Evolutionary conservation across 176 grass and related monocot species (phyloP), one percentile per base, ranked within the genome.

Genomic region (Melocanna baccifera): DNA sequence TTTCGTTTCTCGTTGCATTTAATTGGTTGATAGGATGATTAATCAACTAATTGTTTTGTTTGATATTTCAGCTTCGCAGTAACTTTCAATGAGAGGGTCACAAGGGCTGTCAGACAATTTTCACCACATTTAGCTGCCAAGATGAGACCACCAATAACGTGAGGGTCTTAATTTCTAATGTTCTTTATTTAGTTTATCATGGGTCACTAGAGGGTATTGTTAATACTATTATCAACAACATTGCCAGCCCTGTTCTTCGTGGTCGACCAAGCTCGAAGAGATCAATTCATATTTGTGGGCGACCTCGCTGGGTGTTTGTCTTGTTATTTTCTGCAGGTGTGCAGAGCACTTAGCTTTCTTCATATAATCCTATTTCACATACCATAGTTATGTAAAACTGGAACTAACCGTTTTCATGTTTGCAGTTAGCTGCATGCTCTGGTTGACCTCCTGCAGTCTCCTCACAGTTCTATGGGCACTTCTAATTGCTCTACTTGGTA

Each of bases 71-170:
- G 95, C 23, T 94, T 97, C 58, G 92, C 92, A 42, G 90, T 97
- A 55, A 92, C 92, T 87, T 98, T 95, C 51, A 98, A 98, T 67
- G 97, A 99, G 86, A 99, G 96, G 71, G 90, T 94, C 26, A 99
- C 97, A 52, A 89, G 91, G 82, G 94, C 91, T 11, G 90, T 99
- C 9, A 84, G 97, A 45, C 91, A 92, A 42, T 96, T 99, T 77
- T 99, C 97, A 81, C 97, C 97, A 86, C 97, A 94, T 89, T 89
- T 99, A 87, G 97, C 97, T 86, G 91, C 93, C 83, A 99, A 99
- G 84, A 89, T 99, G 97, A 94, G 93, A 46, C 93, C 97, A 45
- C 97, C 90, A 1, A 94, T 92, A 72, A 79, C 84, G 97, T 99
- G 66, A 84, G 87, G 62, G 51, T 69, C 22, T 52, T 78, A 82